Evolutionary conservation across 2,329 filamentous ascomycete genomes (phyloP).

Genomic region (Rasamsonia emersonii): DNA sequence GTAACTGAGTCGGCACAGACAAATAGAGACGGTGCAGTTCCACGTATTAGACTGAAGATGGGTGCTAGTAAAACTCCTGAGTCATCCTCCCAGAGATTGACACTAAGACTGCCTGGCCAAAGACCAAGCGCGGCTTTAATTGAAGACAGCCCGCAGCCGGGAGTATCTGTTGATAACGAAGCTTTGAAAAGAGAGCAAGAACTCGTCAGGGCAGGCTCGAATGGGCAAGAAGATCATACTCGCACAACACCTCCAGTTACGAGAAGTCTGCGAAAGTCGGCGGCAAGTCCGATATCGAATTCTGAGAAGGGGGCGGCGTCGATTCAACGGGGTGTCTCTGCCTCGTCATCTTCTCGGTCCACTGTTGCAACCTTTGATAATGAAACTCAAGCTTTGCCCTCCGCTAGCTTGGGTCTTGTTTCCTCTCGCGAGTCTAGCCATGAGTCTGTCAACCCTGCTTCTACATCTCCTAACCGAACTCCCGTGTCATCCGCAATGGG

Average conservation of each 20-base stretch:
- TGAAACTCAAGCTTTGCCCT: conserved; percentile 20
- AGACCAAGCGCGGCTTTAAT: conserved; percentile 41
- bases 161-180: conserved; percentile 47
- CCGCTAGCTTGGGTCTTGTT: conserved; percentile 13
- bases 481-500: conserved; percentile 19
- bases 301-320: conserved; percentile 1
- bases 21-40: conserved; percentile 40
- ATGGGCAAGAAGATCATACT: conserved; percentile 13
- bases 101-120: conserved; percentile 58
- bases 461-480: neutral
- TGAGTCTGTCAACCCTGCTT: conserved; percentile 3
- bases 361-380: conserved; percentile 28
- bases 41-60: conserved; percentile 75
- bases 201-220: conserved; percentile 41
- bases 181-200: conserved; percentile 46
- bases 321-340: conserved; percentile 16
- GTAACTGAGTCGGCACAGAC: conserved; percentile 56
- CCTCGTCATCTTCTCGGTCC: conserved; percentile 21
- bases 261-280: conserved; percentile 30
- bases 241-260: conserved; percentile 15
- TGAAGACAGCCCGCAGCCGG: conserved; percentile 29
- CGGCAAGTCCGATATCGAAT: conserved; percentile 19
- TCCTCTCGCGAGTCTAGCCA: conserved; percentile 18
- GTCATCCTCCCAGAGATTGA: conserved; percentile 54
- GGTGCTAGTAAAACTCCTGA: conserved; percentile 34